These are phyloP conservation scores for Leptodontidium sp. DNA, from an alignment of 2,329 filamentous ascomycete genomes.

Conservation along the genomic window DNA sequence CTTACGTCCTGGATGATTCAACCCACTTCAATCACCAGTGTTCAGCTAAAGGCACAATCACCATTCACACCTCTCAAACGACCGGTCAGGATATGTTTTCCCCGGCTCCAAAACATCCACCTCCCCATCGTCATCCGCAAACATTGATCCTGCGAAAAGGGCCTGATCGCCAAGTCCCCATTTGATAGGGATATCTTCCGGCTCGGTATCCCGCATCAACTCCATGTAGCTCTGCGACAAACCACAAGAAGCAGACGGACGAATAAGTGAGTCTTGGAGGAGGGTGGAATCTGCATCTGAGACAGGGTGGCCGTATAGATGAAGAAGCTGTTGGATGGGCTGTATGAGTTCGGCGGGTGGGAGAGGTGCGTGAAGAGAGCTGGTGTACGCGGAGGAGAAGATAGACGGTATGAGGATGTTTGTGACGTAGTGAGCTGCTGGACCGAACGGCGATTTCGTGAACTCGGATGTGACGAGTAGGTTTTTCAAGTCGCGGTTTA, in stretches of 20 bases:
- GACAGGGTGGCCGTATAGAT: not conserved
- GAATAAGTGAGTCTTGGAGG: not conserved
- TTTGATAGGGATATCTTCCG: not conserved
- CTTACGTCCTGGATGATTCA: too few relatives aligned
- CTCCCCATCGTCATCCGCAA: not conserved
- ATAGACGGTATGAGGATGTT: not conserved
- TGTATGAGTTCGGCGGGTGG: not conserved
- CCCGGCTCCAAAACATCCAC: constrained; percentile 2
- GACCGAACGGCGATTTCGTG: not conserved
- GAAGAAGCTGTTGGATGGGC: not conserved
- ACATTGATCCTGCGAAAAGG: not conserved
- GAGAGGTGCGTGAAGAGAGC: not conserved
- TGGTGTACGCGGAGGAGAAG: not conserved
- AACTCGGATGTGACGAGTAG: not conserved
- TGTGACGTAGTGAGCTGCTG: not conserved
- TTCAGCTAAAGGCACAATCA: not conserved
- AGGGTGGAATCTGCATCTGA: not conserved
- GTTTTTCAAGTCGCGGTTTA: not conserved
- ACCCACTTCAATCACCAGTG: too few relatives aligned
- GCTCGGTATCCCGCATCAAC: not conserved
- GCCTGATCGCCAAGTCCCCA: not conserved
- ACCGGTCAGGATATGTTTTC: not conserved
- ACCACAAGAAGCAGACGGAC: not conserved
- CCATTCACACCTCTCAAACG: not conserved
- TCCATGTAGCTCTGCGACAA: not conserved